Evolutionary conservation across 495 filamentous ascomycete species (phyloP).

Genomic region (Lophiostoma macrostomum): DNA sequence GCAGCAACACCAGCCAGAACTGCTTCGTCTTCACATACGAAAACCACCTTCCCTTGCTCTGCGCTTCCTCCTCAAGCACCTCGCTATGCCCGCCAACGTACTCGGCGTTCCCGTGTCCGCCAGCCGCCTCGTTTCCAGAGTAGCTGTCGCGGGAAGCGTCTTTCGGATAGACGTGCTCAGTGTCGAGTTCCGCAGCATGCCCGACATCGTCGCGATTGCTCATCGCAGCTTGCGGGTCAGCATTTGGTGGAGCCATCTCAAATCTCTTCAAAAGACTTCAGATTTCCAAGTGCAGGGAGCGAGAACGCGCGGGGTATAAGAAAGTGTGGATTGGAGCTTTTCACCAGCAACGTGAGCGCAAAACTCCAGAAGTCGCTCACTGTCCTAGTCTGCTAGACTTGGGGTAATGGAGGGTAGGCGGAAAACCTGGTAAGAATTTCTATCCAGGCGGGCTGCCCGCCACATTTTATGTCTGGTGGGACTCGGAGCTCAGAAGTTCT

Average conservation of each 20-base stretch:
- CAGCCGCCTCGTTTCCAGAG: constrained; percentile 27
- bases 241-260: constrained; percentile 5
- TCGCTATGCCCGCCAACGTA: constrained; percentile 10
- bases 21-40: constrained; percentile 78
- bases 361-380: constrained; percentile 46
- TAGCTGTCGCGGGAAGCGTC: constrained; percentile 13
- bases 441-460: constrained; percentile 6
- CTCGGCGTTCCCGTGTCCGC: constrained; percentile 34
- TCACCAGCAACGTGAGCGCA: constrained; percentile 36
- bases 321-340: constrained; percentile 38
- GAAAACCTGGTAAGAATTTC: constrained; percentile 4
- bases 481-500: constrained; percentile 1
- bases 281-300: neutral
- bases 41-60: constrained; percentile 60
- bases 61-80: constrained; percentile 39
- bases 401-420: neutral
- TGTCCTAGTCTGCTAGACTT: neutral
- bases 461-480: constrained; percentile 13
- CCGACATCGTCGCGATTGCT: constrained; percentile 28
- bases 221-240: constrained; percentile 6
- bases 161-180: constrained; percentile 36
- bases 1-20: constrained; percentile 76
- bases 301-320: neutral
- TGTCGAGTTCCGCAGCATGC: constrained; percentile 17
- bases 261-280: neutral